Evolutionary conservation across 345 rosid species (phyloP), one percentile per base, ranked within the genome.

Genomic region (Brassica rapa): DNA sequence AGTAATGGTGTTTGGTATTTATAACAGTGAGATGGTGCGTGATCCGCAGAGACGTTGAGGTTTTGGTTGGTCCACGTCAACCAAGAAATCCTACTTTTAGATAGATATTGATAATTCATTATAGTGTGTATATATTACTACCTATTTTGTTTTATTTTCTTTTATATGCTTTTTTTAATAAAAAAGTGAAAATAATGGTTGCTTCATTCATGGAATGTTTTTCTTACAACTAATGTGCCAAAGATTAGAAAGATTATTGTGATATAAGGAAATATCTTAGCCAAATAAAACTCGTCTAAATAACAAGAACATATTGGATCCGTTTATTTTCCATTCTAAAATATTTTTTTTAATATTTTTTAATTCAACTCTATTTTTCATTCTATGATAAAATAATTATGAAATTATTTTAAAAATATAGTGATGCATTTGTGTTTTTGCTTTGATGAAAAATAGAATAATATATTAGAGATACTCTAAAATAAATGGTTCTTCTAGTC

Each of bases 31-130:
- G 63, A 66, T 73, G 24, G 46, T 80, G 71, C 76, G 76, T 80
- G 53, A 74, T 70, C 75, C 72, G 78, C 68, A 64, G 72, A 75
- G 80, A 65, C 25, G 3, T 80, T 75, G 80, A 75, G 83, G 71
- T 75, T 75, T 24, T 75, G 80, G 80, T 80, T 80, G 80, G 83
- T 72, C 83, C 83, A 80, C 83, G 83, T 80, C 80, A 49, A 65
- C 77, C 6, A 64, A 5, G 53, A 80, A 80, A 80, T 80, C 83
- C 64, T 24, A 33, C 41, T 70, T 68, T 80, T 59, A 75, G 79
- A 80, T 80, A 80, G 79, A 74, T 68, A 21, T 62, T 55, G 79
- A 19, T 80, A 24, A 1, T 43, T 3, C 46, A 39, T 39, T 39
- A 9, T 39, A 39, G 4, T 39, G 46, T 39, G 46, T 39, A 39